A percentile compares a stretch with the other conserved stretches of the same genome.
Conservation (phyloP, 75 land plant species). For the Adiantum capillusveneris region DNA sequence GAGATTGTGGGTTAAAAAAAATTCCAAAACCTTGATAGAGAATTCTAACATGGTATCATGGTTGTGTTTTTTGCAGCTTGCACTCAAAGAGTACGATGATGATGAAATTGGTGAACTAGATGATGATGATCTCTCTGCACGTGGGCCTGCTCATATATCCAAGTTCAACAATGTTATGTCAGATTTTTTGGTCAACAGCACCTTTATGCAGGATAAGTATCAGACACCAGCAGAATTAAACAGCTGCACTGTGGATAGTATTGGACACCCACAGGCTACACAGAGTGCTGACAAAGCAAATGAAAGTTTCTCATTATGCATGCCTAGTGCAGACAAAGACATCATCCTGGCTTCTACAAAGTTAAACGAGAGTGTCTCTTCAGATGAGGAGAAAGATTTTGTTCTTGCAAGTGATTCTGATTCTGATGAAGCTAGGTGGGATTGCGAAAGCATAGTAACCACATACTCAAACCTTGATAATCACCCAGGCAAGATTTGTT, state of each 20-base stretch:
- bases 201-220: constrained; percentile 40
- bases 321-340: background rate
- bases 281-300: too few species aligned
- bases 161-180: constrained; percentile 49
- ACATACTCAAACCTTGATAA: constrained; percentile 88
- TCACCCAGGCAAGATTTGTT: constrained; percentile 77
- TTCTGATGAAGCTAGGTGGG: constrained; percentile 78
- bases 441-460: constrained; percentile 88
- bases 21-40: too few species aligned
- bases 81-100: constrained; percentile 51
- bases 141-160: constrained; percentile 38
- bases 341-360: constrained; percentile 16
- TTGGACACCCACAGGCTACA: too few species aligned
- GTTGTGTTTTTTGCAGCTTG: constrained; percentile 34
- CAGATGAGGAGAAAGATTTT: constrained; percentile 35
- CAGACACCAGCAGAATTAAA: constrained; percentile 34
- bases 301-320: too few species aligned
- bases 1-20: too few species aligned
- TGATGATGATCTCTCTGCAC: constrained; percentile 28
- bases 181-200: constrained; percentile 32
- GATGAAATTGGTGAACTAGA: constrained; percentile 35
- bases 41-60: too few species aligned
- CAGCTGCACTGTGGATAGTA: background rate
- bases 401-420: constrained; percentile 49
- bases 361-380: constrained; percentile 35